These are phyloP conservation scores for Suhomyces prunicola DNA, from an alignment of 805 yeast genomes.

Conservation along the genomic window DNA sequence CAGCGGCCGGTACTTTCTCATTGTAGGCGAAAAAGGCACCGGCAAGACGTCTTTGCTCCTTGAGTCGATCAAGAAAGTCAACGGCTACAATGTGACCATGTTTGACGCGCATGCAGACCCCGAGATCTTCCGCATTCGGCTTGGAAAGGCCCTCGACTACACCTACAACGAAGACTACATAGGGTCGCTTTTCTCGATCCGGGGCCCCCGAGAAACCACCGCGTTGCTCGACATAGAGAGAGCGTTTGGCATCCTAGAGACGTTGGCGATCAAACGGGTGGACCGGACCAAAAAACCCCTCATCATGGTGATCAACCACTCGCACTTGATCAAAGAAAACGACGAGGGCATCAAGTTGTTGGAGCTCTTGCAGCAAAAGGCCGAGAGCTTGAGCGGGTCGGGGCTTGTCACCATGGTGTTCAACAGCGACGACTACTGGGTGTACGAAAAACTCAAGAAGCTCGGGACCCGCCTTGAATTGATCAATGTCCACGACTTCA, in stretches of 20 bases:
- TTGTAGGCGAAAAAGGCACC: conserved; percentile 84
- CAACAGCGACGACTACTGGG: conserved; percentile 85
- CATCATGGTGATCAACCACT: conserved; percentile 66
- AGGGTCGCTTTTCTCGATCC: conserved; percentile 73
- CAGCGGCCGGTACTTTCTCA: conserved; percentile 63
- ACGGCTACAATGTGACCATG: conserved; percentile 62
- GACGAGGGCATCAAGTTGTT: conserved; percentile 69
- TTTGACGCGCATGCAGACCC: conserved; percentile 86
- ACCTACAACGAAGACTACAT: conserved; percentile 78
- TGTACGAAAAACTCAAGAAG: conserved; percentile 69
- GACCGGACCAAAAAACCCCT: conserved; percentile 50
- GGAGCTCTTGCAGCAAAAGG: conserved; percentile 78
- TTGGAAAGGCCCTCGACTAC: conserved; percentile 73
- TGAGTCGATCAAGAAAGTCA: conserved; percentile 63
- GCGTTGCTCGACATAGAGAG: conserved; percentile 79
- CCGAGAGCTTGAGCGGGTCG: conserved; percentile 72
- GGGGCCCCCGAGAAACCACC: conserved; percentile 84
- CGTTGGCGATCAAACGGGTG: conserved; percentile 57
- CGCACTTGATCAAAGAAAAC: conserved; percentile 73
- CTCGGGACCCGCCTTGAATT: conserved; percentile 74
- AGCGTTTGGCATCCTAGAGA: conserved; percentile 73
- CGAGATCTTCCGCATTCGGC: conserved; percentile 70
- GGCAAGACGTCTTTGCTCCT: conserved; percentile 76
- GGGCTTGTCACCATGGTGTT: conserved; percentile 69
- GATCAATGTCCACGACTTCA: conserved; percentile 63